phyloP scores from a whole-genome alignment of 176 grass and related monocot genomes.

The Triticum turgidum region DNA sequence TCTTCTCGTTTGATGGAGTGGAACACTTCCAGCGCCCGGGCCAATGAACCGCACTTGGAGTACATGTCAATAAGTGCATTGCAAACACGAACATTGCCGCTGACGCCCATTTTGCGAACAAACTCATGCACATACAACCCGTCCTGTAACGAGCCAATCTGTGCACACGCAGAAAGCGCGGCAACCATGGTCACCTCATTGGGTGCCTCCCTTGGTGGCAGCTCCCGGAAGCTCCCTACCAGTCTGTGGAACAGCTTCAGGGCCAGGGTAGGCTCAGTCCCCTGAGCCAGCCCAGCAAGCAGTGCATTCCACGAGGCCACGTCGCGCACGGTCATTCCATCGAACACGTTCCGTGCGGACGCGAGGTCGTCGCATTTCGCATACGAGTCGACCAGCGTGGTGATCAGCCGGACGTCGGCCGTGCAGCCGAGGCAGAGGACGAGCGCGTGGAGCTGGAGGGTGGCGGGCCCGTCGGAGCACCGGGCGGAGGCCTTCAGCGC shows the following conservation, averaged over 20 bases:
- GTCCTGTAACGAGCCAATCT: slow-evolving; percentile 53
- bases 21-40: slow-evolving; percentile 58
- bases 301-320: slow-evolving; percentile 80
- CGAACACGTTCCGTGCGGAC: slow-evolving; percentile 57
- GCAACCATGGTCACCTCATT: slow-evolving; percentile 62
- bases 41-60: slow-evolving; percentile 77
- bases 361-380: slow-evolving; percentile 48
- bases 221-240: slow-evolving; percentile 19
- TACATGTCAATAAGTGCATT: slow-evolving; percentile 85
- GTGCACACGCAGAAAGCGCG: slow-evolving; percentile 63
- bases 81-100: slow-evolving; percentile 44
- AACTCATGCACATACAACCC: slow-evolving; percentile 54
- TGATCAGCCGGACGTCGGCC: slow-evolving; percentile 53
- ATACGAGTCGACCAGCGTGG: slow-evolving; percentile 75
- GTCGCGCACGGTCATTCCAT: slow-evolving; percentile 66
- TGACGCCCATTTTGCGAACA: slow-evolving; percentile 24
- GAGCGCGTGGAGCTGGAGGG: slow-evolving; percentile 64
- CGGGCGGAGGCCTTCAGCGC: slow-evolving; percentile 63
- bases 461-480: slow-evolving; percentile 30
- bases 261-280: slow-evolving; percentile 53
- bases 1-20: slow-evolving; percentile 37
- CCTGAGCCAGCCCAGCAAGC: slow-evolving; percentile 58
- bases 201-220: slow-evolving; percentile 52
- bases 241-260: slow-evolving; percentile 60
- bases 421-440: slow-evolving; percentile 48